phyloP scores from a whole-genome alignment of 345 rosid genomes.

The Mangifera indica region DNA sequence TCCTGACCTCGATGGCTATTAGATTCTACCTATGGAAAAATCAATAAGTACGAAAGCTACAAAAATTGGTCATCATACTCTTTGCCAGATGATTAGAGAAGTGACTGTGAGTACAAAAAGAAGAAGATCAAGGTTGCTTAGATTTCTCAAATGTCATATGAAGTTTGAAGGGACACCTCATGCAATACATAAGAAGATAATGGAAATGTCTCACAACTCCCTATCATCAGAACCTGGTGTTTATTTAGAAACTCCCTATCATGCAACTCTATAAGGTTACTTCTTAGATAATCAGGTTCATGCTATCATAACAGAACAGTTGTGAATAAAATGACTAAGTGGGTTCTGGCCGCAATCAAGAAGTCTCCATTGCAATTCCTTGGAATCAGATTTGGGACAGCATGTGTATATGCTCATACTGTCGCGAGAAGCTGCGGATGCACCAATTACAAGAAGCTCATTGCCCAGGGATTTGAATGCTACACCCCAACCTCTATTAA shows the following conservation, averaged over 20 bases:
- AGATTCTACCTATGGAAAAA: neutral
- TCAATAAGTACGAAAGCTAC: neutral
- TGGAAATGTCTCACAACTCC: slow-evolving; percentile 12
- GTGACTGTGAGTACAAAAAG: neutral
- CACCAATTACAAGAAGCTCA: slow-evolving; percentile 78
- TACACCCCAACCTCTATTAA: slow-evolving; percentile 79
- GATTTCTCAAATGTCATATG: slow-evolving; percentile 5
- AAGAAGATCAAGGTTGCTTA: slow-evolving; percentile 6
- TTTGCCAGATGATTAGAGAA: neutral
- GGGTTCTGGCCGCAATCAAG: slow-evolving; percentile 46
- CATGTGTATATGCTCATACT: slow-evolving; percentile 76
- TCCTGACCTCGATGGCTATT: neutral
- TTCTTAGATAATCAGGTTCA: slow-evolving; percentile 25
- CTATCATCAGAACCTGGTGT: slow-evolving; percentile 6
- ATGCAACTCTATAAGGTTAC: slow-evolving; percentile 9
- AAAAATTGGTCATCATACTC: neutral
- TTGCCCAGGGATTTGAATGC: slow-evolving; percentile 90
- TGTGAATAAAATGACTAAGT: slow-evolving; percentile 68
- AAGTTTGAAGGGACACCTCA: slow-evolving; percentile 8
- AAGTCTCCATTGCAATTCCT: slow-evolving; percentile 63
- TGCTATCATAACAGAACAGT: slow-evolving; percentile 84
- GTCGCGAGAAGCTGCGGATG: slow-evolving; percentile 37
- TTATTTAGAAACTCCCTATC: slow-evolving; percentile 16
- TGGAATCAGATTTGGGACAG: slow-evolving; percentile 38
- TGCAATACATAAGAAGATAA: neutral